These are phyloP conservation scores for Calvatia gigantea DNA, from an alignment of 768 basidiomycete species.

Conservation along the genomic window DNA sequence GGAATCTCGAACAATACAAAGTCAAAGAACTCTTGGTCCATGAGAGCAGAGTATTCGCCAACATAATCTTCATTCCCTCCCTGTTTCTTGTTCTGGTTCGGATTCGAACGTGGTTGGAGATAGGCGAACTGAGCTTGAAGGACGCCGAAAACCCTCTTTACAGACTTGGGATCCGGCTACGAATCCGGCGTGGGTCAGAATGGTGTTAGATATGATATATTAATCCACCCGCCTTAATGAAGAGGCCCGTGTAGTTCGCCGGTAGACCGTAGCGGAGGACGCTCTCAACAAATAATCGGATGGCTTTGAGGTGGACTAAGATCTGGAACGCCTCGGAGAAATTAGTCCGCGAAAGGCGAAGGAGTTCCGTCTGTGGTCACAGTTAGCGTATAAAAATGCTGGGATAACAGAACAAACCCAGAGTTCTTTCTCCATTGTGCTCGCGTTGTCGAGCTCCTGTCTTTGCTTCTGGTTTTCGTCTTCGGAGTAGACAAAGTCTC, in stretches of 20 bases:
- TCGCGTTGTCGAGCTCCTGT: conserved; percentile 76
- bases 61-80: conserved; percentile 62
- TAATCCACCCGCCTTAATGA: conserved; percentile 58
- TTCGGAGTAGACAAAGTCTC: conserved; percentile 92
- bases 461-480: conserved; percentile 75
- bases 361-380: conserved; percentile 74
- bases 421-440: conserved; percentile 89
- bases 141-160: conserved; percentile 71
- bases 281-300: conserved; percentile 91
- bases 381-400: neutral
- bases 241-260: conserved; percentile 80
- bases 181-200: neutral
- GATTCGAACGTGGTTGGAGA: conserved; percentile 67
- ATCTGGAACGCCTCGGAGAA: conserved; percentile 97
- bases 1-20: conserved; percentile 94
- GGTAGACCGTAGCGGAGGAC: conserved; percentile 95
- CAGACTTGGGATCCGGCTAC: conserved; percentile 83
- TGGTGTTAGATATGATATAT: neutral
- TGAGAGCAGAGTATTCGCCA: conserved; percentile 87
- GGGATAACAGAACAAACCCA: conserved; percentile 61
- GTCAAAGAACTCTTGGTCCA: conserved; percentile 96
- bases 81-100: conserved; percentile 38
- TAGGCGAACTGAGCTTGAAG: conserved; percentile 81
- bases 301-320: conserved; percentile 87
- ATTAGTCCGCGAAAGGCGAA: conserved; percentile 88